These are phyloP conservation scores for Cytospora paraplurivora DNA, from an alignment of 2,329 filamentous ascomycete genomes.

Conservation along the genomic window DNA sequence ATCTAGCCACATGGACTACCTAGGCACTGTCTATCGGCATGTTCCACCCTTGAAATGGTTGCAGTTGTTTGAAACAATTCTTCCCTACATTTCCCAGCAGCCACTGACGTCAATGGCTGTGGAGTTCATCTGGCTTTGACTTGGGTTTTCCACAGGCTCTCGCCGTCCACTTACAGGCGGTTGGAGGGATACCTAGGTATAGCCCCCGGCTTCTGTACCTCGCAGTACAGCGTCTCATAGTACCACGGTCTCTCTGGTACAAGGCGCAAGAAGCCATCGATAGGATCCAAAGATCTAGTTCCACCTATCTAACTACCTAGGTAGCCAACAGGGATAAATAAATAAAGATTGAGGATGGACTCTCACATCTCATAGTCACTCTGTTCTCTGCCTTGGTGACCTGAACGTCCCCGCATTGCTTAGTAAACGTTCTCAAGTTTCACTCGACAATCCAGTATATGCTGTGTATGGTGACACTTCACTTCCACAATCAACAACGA, in stretches of 20 bases:
- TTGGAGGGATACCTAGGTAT: no score
- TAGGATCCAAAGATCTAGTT: constrained; percentile 14
- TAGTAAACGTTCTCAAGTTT: not conserved
- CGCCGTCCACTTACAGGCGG: not conserved
- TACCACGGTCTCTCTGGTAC: constrained; percentile 2
- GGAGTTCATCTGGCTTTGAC: not conserved
- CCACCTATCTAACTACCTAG: constrained; percentile 14
- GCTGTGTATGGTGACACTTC: not conserved
- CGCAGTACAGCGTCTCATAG: constrained; percentile 1
- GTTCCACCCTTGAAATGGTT: not conserved
- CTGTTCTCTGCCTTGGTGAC: constrained; percentile 15
- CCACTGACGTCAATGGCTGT: constrained; percentile 10
- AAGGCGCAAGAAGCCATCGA: constrained; percentile 7
- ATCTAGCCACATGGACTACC: no score
- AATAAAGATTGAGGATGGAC: not conserved
- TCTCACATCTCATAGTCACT: constrained; percentile 8
- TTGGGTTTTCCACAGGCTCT: constrained; percentile 1
- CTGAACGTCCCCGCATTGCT: constrained; percentile 18
- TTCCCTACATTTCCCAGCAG: not conserved
- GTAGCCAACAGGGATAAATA: constrained; percentile 3
- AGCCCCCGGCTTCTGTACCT: constrained; percentile 1
- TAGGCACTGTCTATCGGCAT: no score
- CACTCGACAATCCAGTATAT: no score
- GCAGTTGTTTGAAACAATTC: constrained; percentile 1
- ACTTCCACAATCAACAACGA: not conserved